phyloP scores from a whole-genome alignment of 2,329 filamentous ascomycete species.

The Fusarium graminum region DNA sequence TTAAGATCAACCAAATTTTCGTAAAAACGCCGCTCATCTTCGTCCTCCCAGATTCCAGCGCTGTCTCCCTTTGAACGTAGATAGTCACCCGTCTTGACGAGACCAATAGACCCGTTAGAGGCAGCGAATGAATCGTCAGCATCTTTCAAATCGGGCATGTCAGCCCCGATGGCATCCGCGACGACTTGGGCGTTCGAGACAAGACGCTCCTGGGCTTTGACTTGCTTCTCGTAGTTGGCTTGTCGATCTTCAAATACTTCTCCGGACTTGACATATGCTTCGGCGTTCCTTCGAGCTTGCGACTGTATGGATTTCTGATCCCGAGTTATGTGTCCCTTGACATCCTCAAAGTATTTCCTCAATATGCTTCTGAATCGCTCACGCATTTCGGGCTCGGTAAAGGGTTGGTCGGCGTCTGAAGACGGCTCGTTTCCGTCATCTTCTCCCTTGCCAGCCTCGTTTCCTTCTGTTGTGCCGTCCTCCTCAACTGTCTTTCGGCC shows the following conservation, averaged over 20 bases:
- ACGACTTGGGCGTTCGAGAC: slow-evolving; percentile 90
- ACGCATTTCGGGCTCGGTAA: slow-evolving; percentile 81
- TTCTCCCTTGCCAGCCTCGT: slow-evolving; percentile 58
- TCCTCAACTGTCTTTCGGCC: slow-evolving; percentile 87
- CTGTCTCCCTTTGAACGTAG: slow-evolving; percentile 90
- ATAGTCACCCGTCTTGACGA: slow-evolving; percentile 95
- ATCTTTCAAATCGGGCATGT: slow-evolving; percentile 94
- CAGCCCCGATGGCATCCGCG: slow-evolving; percentile 86
- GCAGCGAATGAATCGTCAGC: slow-evolving; percentile 76
- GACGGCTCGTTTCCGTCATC: slow-evolving; percentile 38
- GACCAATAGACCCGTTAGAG: slow-evolving; percentile 83
- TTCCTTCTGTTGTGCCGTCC: slow-evolving; percentile 73
- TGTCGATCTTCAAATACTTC: slow-evolving; percentile 99
- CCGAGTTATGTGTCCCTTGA: slow-evolving; percentile 87
- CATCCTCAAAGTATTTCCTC: slow-evolving; percentile 90
- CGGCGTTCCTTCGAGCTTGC: slow-evolving; percentile 94
- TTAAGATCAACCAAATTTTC: slow-evolving; percentile 96
- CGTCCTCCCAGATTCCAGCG: slow-evolving; percentile 97
- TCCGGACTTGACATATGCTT: slow-evolving; percentile 97
- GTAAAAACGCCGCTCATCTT: slow-evolving; percentile 97
- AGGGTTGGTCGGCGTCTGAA: slow-evolving; percentile 74
- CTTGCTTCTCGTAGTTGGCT: slow-evolving; percentile 92
- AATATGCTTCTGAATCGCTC: slow-evolving; percentile 89
- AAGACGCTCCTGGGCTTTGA: slow-evolving; percentile 92
- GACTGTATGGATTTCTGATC: slow-evolving; percentile 90